Conservation (phyloP, 768 basidiomycete genomes). For the Suillus sp. region DNA sequence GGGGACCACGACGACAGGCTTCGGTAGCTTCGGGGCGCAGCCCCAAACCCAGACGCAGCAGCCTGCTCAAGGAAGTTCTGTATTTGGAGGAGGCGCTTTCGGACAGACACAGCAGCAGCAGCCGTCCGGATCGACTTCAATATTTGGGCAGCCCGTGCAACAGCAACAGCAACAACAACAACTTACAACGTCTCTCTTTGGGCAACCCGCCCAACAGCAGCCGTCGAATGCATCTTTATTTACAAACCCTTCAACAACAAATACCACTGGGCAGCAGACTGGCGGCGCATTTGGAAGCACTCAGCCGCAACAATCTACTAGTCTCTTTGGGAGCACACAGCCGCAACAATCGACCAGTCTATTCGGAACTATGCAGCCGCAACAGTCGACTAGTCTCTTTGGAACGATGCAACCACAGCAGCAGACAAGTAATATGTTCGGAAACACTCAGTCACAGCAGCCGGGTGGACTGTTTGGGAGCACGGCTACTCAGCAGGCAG, state of each 20-base stretch:
- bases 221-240: constrained; percentile 9
- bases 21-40: constrained; percentile 38
- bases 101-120: constrained; percentile 27
- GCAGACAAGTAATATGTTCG: constrained; percentile 24
- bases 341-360: constrained; percentile 19
- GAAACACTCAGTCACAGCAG: constrained; percentile 22
- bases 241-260: constrained; percentile 9
- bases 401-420: constrained; percentile 21
- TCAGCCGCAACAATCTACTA: constrained; percentile 29
- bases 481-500: constrained; percentile 13
- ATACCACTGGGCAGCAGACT: constrained; percentile 30
- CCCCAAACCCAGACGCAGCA: constrained; percentile 28
- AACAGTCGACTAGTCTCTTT: constrained; percentile 25
- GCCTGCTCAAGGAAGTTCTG: constrained; percentile 24
- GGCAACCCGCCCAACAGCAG: constrained; percentile 34
- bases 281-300: constrained; percentile 42
- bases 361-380: constrained; percentile 27
- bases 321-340: constrained; percentile 25
- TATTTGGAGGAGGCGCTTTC: constrained; percentile 21
- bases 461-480: constrained; percentile 31
- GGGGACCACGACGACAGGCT: constrained; percentile 14
- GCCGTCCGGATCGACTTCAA: constrained; percentile 24
- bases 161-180: constrained; percentile 34
- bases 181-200: constrained; percentile 37
- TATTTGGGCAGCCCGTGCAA: constrained; percentile 32